phyloP scores from a whole-genome alignment of 2,329 filamentous ascomycete species.

The Fusarium fujikuroi region DNA sequence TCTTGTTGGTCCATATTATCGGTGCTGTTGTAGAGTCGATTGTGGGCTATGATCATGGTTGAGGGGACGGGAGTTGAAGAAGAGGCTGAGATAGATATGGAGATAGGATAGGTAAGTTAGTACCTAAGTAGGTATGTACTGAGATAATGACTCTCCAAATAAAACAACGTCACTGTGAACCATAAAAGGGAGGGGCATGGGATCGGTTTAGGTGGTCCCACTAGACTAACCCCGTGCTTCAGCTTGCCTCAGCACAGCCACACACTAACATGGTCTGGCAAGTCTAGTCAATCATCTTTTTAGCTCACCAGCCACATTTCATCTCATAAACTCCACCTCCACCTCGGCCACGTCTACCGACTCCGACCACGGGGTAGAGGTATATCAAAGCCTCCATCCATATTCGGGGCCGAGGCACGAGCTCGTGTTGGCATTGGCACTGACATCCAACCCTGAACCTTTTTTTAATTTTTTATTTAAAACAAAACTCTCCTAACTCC shows the following conservation, averaged over 20 bases:
- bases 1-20: constrained; percentile 60
- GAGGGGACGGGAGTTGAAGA: constrained; percentile 1
- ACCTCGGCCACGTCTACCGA: constrained; percentile 17
- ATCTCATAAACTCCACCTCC: neutral
- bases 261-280: neutral
- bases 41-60: constrained; percentile 41
- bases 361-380: constrained; percentile 16
- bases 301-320: neutral
- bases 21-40: constrained; percentile 32
- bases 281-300: neutral
- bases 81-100: constrained; percentile 2
- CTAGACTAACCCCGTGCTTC: constrained; percentile 27
- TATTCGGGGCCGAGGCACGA: constrained; percentile 31
- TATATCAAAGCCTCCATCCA: constrained; percentile 21
- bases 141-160: neutral
- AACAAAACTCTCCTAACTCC: neutral
- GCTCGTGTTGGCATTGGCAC: constrained; percentile 9
- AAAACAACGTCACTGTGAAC: constrained; percentile 26
- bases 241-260: constrained; percentile 1
- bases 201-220: constrained; percentile 9
- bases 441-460: constrained; percentile 15
- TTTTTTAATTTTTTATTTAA: neutral
- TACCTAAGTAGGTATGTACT: neutral
- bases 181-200: constrained; percentile 23
- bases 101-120: neutral